Evolutionary conservation across 2,329 filamentous ascomycete species (phyloP), one percentile per base, ranked within the genome.

Genomic region (Phyllosticta citribraziliensis): DNA sequence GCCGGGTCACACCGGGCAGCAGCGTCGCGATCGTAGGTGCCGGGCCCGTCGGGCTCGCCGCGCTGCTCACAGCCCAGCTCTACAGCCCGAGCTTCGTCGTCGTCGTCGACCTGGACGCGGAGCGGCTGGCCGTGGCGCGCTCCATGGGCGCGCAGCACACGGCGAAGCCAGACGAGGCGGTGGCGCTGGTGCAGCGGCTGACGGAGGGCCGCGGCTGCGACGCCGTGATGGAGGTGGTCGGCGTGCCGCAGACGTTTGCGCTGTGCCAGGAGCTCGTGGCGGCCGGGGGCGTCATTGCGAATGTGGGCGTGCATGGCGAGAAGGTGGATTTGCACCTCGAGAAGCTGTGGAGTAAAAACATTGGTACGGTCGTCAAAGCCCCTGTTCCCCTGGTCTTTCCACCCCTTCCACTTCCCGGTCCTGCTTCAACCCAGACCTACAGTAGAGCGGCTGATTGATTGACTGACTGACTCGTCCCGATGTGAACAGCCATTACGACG

Each of bases 261-360:
- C 70, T 83, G 52, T 80, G 78, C 58, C 82, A 85, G 68, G 71
- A 78, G 8, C 66, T 85, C 24, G 75, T 85, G 10, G 81, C 79
- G 0, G 72, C 78, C 0, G 82, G 82, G 1, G 82, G 81, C 3
- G 71, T 74, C 0, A 78, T 85, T 64, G 82, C 82, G 3, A 85
- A 84, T 66, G 75, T 85, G 2, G 82, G 82, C 9, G 82, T 85
- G 6, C 81, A 84, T 65, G 82, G 82, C 0, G 75, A 71, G n/a
- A 78, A 76, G 55, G 82, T 78, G 0, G 72, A 79, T 60, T 69
- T 84, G 51, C 76, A 81, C 50, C 72, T 85, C 14, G 78, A 84
- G 60, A 75, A 73, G 55, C 71, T 84, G 5, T 85, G 82, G 82
- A 72, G 76, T 61, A 75, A 75, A 63, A 84, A 84, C 64, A 79